Evolutionary conservation across 2,329 filamentous ascomycete species (phyloP).

Genomic region (Zymoseptoria brevis): DNA sequence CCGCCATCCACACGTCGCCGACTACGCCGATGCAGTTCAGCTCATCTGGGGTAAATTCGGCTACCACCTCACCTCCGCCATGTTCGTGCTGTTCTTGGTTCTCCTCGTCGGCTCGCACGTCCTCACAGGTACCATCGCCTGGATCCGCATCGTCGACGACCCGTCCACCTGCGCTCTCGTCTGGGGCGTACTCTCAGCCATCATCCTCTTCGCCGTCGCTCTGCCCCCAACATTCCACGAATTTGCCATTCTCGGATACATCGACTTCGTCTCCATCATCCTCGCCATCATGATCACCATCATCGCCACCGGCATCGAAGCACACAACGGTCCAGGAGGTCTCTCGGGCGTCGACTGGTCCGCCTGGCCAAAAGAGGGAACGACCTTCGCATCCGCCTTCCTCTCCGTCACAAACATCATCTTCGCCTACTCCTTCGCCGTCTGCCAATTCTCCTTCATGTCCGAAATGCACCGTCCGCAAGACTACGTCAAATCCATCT

Average conservation of each 20-base stretch:
- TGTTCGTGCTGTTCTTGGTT: constrained; percentile 38
- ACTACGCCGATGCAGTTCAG: constrained; percentile 39
- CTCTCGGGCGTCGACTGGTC: constrained; percentile 28
- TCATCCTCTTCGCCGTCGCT: constrained; percentile 31
- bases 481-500: constrained; percentile 52
- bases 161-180: constrained; percentile 34
- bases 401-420: constrained; percentile 62
- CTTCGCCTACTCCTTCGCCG: constrained; percentile 51
- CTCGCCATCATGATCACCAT: constrained; percentile 30
- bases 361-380: constrained; percentile 28
- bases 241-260: constrained; percentile 30
- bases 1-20: constrained; percentile 37
- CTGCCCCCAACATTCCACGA: constrained; percentile 32
- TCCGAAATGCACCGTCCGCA: constrained; percentile 57
- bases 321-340: constrained; percentile 22
- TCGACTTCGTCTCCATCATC: constrained; percentile 32
- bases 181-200: constrained; percentile 37
- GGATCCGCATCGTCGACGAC: constrained; percentile 33
- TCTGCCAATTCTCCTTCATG: constrained; percentile 61
- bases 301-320: constrained; percentile 29
- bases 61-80: constrained; percentile 33
- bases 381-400: constrained; percentile 49
- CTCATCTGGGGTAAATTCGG: constrained; percentile 37
- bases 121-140: constrained; percentile 41
- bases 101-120: constrained; percentile 39